phyloP scores from a whole-genome alignment of 441 rosid genomes.

The Euphorbia celastroides region DNA sequence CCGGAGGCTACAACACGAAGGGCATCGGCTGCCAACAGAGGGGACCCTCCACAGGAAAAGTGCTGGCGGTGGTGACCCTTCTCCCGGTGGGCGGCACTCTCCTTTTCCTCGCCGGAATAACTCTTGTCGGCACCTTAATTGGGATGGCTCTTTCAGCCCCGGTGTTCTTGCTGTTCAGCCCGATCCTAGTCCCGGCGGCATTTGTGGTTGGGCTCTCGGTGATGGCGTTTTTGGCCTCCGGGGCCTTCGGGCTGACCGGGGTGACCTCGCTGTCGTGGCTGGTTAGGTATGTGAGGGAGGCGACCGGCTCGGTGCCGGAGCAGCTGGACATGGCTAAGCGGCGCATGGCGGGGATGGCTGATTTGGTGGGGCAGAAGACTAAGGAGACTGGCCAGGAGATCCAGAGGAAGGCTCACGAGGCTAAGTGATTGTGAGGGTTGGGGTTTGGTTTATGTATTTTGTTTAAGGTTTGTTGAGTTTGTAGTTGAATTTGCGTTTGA shows the following conservation, averaged over 20 bases:
- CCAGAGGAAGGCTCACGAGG: constrained; percentile 37
- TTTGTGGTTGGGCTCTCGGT: constrained; percentile 41
- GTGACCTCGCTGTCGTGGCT: constrained; percentile 52
- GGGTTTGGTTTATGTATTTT: background rate
- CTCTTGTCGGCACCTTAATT: constrained; percentile 53
- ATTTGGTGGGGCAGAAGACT: constrained; percentile 53
- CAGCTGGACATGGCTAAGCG: constrained; percentile 46
- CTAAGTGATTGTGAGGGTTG: constrained; percentile 1
- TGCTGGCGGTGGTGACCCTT: constrained; percentile 41
- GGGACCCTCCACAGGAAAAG: constrained; percentile 55
- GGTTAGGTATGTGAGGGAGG: constrained; percentile 34
- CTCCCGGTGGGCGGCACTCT: constrained; percentile 56
- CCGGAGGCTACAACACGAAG: constrained; percentile 21
- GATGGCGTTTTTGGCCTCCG: constrained; percentile 50
- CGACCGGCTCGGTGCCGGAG: constrained; percentile 31
- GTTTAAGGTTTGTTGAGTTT: constrained; percentile 1
- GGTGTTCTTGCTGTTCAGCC: constrained; percentile 67
- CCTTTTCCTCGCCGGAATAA: constrained; percentile 53
- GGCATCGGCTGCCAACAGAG: constrained; percentile 19
- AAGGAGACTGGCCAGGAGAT: constrained; percentile 49
- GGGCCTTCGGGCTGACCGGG: constrained; percentile 57
- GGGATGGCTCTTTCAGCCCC: constrained; percentile 53
- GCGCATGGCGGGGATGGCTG: constrained; percentile 38
- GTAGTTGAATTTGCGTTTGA: constrained; percentile 2
- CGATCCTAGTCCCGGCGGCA: constrained; percentile 67